Base-by-base conservation (phyloP, 257 asterid species). In the Solanum chmielewskii region DNA sequence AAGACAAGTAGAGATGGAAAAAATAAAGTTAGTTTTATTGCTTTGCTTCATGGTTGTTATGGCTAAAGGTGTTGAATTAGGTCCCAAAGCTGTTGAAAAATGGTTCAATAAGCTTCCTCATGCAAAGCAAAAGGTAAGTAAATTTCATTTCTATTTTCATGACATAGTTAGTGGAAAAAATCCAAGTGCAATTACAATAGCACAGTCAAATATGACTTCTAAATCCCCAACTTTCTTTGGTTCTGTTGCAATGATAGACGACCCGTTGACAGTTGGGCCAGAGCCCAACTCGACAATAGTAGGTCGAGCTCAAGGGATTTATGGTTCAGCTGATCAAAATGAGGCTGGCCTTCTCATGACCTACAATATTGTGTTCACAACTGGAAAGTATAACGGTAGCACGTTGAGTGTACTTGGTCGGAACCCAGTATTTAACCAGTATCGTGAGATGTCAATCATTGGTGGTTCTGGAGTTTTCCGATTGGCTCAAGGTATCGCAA, bases 381-480 rank as follows among this genome's bases (percentile, higher is more conserved):
- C 14, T 2, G 91, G 91, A 0, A 10, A 87, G 31, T 91, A 59
- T 35, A 91, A 90, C 29, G 96, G 95, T 10, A 92, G 96, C 87
- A 91, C 93, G 1, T 82, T 93, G 0, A 89, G 85, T 14, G 33
- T 93, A 33, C 82, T 90, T 1, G 94, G 91, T 3, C 86, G 89
- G 23, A 90, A 89, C 15, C 91, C 93, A 2, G 33, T 87, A 4
- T 52, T 74, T 42, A 37, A 56, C 4, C 25, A 86, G 86, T 86
- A 83, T 15, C 89, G 93, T 0, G 96, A 93, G 90, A 35, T 92
- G 88, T 86, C 93, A 5, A 88, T 92, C 2, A 35, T 88, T 5
- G 95, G 94, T 6, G 94, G 93, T 27, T 86, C 94, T 11, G 95
- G 95, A 15, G 89, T 49, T 5, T 93, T 93, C 73, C 89, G 93